Base-by-base conservation (phyloP, 2,329 filamentous ascomycete genomes). In the Aureobasidium sp. region DNA sequence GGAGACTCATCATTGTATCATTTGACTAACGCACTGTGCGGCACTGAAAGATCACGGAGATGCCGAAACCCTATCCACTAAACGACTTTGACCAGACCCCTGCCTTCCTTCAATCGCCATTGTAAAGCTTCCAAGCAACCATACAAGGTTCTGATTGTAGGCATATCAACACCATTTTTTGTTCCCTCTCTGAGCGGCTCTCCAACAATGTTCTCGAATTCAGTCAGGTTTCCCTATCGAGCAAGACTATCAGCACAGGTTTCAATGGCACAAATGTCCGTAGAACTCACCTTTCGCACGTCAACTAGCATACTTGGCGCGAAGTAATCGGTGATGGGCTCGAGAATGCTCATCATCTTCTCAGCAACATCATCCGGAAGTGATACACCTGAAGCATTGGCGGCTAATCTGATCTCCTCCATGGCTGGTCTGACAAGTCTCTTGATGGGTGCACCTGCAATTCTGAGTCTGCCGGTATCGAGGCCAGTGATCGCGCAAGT, bases 251-350 rank as follows among this genome's bases (percentile, higher is more conserved):
- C n/a, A n/a, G n/a, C n/a, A n/a, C n/a, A n/a, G n/a, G n/a, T n/a
- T n/a, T n/a, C n/a, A n/a, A n/a, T n/a, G n/a, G n/a, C n/a, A n/a
- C n/a, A n/a, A n/a, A n/a, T n/a, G n/a, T n/a, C n/a, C n/a, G n/a
- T n/a, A 7, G 5, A 17, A 15, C 37, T 4, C 6, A 52, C 59
- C 47, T 84, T 83, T 39, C 75, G 71, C 8, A 78, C 70, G 69
- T 85, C 82, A 63, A 80, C 77, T 13, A 77, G 73, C 82, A 84
- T 84, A 65, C 80, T 82, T 0, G 82, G 82, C 64, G 75, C 74
- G 65, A 81, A 75, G 41, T 77, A 79, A 46, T 76, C 75, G 51
- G 79, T 77, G 24, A 79, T 70, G 0, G 81, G 80, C 71, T 85
- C 81, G n/a, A n/a, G n/a, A 44, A 74, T 68, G 32, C 75, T 69